A percentile compares a stretch with the other conserved stretches of the same genome.
phyloP scores from a whole-genome alignment of 1,139 yeast species.

The Wickerhamomyces sp. region DNA sequence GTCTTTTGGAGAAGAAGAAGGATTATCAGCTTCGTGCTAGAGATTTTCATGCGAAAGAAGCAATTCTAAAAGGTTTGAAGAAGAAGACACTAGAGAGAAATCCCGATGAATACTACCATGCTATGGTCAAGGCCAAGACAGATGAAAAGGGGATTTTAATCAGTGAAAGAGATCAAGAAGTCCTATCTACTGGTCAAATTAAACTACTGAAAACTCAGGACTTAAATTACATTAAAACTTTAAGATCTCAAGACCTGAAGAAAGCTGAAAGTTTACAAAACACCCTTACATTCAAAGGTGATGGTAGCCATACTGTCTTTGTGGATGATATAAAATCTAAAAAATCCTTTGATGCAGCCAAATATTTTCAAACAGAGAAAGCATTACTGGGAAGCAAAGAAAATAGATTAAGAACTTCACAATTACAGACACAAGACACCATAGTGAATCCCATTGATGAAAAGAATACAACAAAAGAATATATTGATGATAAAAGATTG shows the following conservation, averaged over 20 bases:
- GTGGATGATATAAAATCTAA: slow-evolving; percentile 61
- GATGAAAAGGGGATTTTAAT: slow-evolving; percentile 64
- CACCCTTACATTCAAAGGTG: slow-evolving; percentile 48
- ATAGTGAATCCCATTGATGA: slow-evolving; percentile 26
- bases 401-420: slow-evolving; percentile 63
- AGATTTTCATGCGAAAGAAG: slow-evolving; percentile 85
- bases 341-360: slow-evolving; percentile 55
- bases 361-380: slow-evolving; percentile 65
- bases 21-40: slow-evolving; percentile 87
- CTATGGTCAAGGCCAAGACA: slow-evolving; percentile 69
- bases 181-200: slow-evolving; percentile 67
- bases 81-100: slow-evolving; percentile 69
- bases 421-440: slow-evolving; percentile 38
- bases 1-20: slow-evolving; percentile 90
- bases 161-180: slow-evolving; percentile 62
- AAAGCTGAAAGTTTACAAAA: slow-evolving; percentile 59
- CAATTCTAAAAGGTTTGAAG: slow-evolving; percentile 71
- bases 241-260: slow-evolving; percentile 62
- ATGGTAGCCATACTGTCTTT: slow-evolving; percentile 79
- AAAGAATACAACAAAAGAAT: slow-evolving; percentile 32
- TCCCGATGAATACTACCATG: slow-evolving; percentile 97
- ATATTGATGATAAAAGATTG: slow-evolving; percentile 49
- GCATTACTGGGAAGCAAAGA: slow-evolving; percentile 60
- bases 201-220: slow-evolving; percentile 86
- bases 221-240: slow-evolving; percentile 73